Evolutionary conservation across 176 grass and related monocot genomes (phyloP), one percentile per base, ranked within the genome.

Genomic region (Tillandsia fasciculata): DNA sequence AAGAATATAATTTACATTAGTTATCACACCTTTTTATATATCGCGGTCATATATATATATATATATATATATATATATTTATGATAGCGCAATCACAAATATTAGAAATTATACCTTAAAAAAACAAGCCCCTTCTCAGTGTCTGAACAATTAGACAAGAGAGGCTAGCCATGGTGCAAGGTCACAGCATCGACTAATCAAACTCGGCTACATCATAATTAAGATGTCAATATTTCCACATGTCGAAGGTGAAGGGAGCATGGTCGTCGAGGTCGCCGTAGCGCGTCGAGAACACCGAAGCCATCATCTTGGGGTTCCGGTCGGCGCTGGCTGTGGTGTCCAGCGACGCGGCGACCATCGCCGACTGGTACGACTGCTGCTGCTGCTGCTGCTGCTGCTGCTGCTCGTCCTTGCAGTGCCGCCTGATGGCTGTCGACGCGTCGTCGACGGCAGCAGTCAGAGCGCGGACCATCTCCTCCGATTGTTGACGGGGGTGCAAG

Each of bases 201-300:
- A 67, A 67, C 64, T 67, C 3, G 7, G 26, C 11, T 67, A 23
- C 15, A 67, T n/a, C n/a, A n/a, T n/a, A n/a, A n/a, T n/a, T 67
- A 67, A 3, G 33, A 61, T 20, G 10, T 61, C 0, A n/a, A 20
- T 18, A 61, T 15, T 61, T 61, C 56, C 56, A 61, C 17, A 61
- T 23, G 56, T 61, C n/a, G n/a, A n/a, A n/a, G n/a, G n/a, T 7
- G 17, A 23, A 18, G 56, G 13, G 13, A 59, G 13, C 9, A 59
- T 14, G 56, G 56, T 59, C 10, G 15, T 61, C 56, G 15, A 61
- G 10, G 15, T 61, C 56, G 56, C 3, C 56, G 6, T 61, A 61
- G 17, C n/a, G n/a, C 12, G 15, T 20, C 0, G 56, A 61, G 17
- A 61, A 9, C 56, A 61, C 22, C 56, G 56, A 23, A 18, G 56